Evolutionary conservation across 2,329 filamentous ascomycete species (phyloP), one percentile per base, ranked within the genome.

Genomic region (Trichoderma sp.): DNA sequence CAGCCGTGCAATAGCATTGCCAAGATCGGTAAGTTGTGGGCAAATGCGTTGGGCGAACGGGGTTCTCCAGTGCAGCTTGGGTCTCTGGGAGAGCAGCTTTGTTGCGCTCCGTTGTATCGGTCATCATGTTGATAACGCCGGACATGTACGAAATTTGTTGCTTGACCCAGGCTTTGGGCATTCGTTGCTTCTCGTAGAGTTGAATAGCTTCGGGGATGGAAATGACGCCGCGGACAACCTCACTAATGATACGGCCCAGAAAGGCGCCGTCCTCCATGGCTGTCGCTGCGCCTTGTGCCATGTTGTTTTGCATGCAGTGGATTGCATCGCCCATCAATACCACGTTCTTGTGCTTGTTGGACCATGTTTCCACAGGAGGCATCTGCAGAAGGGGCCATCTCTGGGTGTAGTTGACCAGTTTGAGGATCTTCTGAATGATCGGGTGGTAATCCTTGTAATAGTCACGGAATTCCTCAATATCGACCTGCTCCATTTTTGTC

Each of bases 221-320:
- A n/a, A 68, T 50, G 18, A 33, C 27, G 16, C 29, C 29, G 3
- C 45, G 65, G 11, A 56, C 41, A 14, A 68, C 65, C 29, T 50
- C 65, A 16, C 65, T 53, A 8, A 68, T 53, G 14, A 33, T 18
- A 5, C 45, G 45, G 27, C 65, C 65, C 1, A 68, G 45, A 24
- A 68, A 68, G 21, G 65, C 65, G 0, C 65, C 65, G 27, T 68
- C 65, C 4, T 68, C 65, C 41, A 68, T 68, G 11, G 41, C 65
- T 8, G 65, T 68, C 11, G 65, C 65, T 33, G 65, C 65, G 8
- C 65, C 65, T 56, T 68, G 65, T 35, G 65, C 65, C 65, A 68
- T 68, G 12, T 56, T 50, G 27, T 68, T 68, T 33, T 53, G 41
- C 65, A 68, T 68, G 29, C 41, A 24, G 27, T 68, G 65, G 27